Base-by-base conservation (phyloP, 805 yeast species). In the Monosporozyma servazzii region DNA sequence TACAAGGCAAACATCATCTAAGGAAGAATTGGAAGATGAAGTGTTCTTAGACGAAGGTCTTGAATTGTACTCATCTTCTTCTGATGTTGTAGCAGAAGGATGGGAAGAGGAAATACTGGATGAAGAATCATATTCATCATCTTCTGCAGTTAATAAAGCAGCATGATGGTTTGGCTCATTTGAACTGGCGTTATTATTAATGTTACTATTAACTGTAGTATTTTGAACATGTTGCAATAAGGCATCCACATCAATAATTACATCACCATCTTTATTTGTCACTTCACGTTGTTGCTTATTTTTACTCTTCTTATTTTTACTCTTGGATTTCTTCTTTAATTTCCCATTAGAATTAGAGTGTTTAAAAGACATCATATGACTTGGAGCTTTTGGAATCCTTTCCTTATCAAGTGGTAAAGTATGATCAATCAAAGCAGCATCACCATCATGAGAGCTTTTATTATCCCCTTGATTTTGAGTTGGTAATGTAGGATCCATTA, bases 1-100 rank as follows among this genome's bases (percentile, higher is more conserved):
- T 0, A 96, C 96, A 66, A 88, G 81, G 62, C 96, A 91, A 25
- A 91, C 99, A 68, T 91, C 99, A 63, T 85, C 90, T 53, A 91
- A 70, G 1, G 96, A 86, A 0, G 95, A 82, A 40, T 80, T 78
- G 50, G 78, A 80, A 1, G 74, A 66, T 7, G 70, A 62, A 36
- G 72, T 62, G 7, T 31, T 25, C 54, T 74, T 66, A 0, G 75
- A 68, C 2, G 73, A 69, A 1, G 77, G 77, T 48, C 72, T 70
- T 3, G 77, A 73, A 37, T 69, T 69, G 41, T 69, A 66, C 48
- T 67, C 69, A 5, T 63, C 64, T 20, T 61, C 66, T 5, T 61
- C 51, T 11, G 51, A 48, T 2, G 46, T 25, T 2, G 52, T 45
- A n/a, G n/a, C 15, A 3, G 43, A 37, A 2, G 48, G 23, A 13